phyloP scores from a whole-genome alignment of 148 eudicot genomes.

The Talinum fruticosum region DNA sequence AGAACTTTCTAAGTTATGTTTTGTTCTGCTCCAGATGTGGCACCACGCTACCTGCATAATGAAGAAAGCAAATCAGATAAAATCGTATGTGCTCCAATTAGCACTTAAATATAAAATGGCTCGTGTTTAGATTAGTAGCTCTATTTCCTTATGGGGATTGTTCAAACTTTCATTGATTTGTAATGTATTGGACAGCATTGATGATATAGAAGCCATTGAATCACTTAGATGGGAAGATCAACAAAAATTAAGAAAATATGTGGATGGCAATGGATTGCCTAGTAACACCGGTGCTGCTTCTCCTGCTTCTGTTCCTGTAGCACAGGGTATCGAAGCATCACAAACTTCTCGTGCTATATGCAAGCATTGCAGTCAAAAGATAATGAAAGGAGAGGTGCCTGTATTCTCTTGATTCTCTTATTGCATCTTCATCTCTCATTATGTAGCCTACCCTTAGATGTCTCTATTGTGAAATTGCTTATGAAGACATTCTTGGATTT shows the following conservation, averaged over 20 bases:
- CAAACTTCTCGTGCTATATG: conserved; percentile 83
- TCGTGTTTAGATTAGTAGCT: neutral
- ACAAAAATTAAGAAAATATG: conserved; percentile 66
- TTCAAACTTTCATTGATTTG: conserved; percentile 14
- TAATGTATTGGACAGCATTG: conserved; percentile 41
- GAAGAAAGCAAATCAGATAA: conserved; percentile 84
- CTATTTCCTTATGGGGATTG: neutral
- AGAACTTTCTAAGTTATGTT: conserved; percentile 17
- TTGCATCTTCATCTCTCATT: neutral
- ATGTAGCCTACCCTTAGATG: neutral
- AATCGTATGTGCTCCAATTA: conserved; percentile 49
- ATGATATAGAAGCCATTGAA: conserved; percentile 88
- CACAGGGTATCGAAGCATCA: conserved; percentile 70
- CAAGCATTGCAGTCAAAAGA: conserved; percentile 73
- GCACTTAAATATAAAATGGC: conserved; percentile 8
- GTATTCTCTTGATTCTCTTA: neutral
- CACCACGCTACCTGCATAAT: conserved; percentile 80
- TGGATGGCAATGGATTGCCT: conserved; percentile 50
- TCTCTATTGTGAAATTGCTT: neutral
- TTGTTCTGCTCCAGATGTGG: conserved; percentile 71
- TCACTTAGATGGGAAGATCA: conserved; percentile 97
- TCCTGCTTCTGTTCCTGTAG: conserved; percentile 32
- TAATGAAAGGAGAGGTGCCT: conserved; percentile 83
- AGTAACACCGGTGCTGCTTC: conserved; percentile 25
- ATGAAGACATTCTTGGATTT: conserved; percentile 3